phyloP scores from a whole-genome alignment of 2,329 filamentous ascomycete species.

The Dothideomycetes sp. region DNA sequence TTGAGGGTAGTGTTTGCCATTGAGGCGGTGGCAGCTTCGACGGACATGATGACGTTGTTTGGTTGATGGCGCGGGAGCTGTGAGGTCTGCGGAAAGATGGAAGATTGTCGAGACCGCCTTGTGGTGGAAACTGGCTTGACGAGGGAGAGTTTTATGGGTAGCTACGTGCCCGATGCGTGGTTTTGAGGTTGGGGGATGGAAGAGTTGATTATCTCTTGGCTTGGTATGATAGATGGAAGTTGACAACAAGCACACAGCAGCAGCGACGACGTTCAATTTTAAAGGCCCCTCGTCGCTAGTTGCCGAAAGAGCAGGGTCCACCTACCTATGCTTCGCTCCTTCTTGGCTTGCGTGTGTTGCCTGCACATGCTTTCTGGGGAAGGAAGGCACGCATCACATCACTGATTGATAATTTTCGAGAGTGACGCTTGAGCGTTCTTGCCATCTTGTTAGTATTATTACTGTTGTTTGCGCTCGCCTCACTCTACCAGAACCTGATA shows the following conservation, averaged over 20 bases:
- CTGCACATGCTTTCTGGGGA: no score
- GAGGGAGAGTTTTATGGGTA: slow-evolving; percentile 44
- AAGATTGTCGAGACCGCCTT: slow-evolving; percentile 38
- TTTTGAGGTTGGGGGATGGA: slow-evolving; percentile 1
- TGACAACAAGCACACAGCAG: slow-evolving; percentile 15
- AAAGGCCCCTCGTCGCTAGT: slow-evolving; percentile 1
- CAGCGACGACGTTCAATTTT: slow-evolving; percentile 5
- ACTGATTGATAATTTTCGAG: no score
- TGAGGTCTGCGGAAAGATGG: slow-evolving; percentile 27
- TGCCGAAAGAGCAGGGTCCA: slow-evolving; percentile 6
- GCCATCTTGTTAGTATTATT: no score
- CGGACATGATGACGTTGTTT: slow-evolving; percentile 71
- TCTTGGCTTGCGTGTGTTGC: slow-evolving; percentile 9
- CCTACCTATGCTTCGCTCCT: background rate
- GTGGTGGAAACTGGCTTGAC: slow-evolving; percentile 41
- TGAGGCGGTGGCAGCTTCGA: slow-evolving; percentile 68
- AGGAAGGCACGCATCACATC: no score
- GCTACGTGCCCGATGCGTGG: slow-evolving; percentile 35
- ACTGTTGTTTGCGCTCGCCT: no score
- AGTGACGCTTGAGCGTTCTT: no score
- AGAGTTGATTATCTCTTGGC: slow-evolving; percentile 4
- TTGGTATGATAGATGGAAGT: slow-evolving; percentile 15
- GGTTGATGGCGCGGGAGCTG: slow-evolving; percentile 44
- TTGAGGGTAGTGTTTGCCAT: slow-evolving; percentile 58
- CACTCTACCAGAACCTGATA: no score